These are phyloP conservation scores for Penicillium odoratum DNA, from an alignment of 495 filamentous ascomycete genomes.

Conservation along the genomic window DNA sequence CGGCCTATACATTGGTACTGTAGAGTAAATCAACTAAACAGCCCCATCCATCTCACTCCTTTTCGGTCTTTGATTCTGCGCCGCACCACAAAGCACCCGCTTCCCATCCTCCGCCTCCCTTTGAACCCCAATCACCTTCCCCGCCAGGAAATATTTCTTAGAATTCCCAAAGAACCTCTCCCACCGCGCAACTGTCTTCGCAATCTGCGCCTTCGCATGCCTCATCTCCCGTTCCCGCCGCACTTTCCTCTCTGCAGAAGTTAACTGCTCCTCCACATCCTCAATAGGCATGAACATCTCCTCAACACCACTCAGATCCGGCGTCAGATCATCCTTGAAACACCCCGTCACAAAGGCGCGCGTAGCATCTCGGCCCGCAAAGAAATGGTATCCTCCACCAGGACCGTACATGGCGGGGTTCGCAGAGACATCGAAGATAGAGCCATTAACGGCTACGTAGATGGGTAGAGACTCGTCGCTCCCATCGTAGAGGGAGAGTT, in stretches of 20 bases:
- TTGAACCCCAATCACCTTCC: constrained; percentile 51
- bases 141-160: constrained; percentile 73
- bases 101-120: constrained; percentile 29
- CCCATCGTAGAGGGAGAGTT: constrained; percentile 80
- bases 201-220: constrained; percentile 42
- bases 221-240: constrained; percentile 55
- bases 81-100: constrained; percentile 50
- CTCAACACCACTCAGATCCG: constrained; percentile 83
- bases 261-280: constrained; percentile 53
- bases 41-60: constrained; percentile 28
- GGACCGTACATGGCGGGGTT: constrained; percentile 80
- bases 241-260: constrained; percentile 54
- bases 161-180: constrained; percentile 72
- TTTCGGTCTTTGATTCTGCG: constrained; percentile 43
- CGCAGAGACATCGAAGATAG: constrained; percentile 87
- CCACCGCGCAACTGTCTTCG: constrained; percentile 47
- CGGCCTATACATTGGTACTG: not conserved
- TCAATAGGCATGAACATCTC: constrained; percentile 83
- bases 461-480: constrained; percentile 72
- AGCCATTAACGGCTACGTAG: constrained; percentile 90
- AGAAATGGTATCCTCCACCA: constrained; percentile 83
- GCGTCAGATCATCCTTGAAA: constrained; percentile 79
- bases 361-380: constrained; percentile 82
- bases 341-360: constrained; percentile 96
- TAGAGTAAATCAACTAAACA: not conserved